Base-by-base conservation (phyloP, 2,329 filamentous ascomycete genomes). In the Balansia obtecta region DNA sequence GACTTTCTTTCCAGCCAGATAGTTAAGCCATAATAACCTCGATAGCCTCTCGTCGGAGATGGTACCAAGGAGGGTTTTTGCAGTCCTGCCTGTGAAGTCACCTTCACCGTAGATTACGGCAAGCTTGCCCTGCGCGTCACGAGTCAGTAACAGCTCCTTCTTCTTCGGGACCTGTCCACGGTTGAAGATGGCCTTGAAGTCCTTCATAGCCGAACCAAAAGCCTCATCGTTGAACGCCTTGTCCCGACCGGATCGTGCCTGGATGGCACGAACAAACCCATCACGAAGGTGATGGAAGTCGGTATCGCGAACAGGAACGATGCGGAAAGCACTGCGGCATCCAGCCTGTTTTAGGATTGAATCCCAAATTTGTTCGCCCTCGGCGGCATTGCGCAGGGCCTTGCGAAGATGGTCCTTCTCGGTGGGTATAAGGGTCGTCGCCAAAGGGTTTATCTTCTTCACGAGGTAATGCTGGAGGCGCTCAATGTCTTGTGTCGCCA, bases 221-320 rank as follows among this genome's bases (percentile, higher is more conserved):
- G 71, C 73, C 54, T 93, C 88, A 57, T 91, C 86, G 22, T 78
- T 74, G 63, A 80, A 74, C 1, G 68, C 67, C 34, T 70, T 68
- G 40, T 76, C 72, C 20, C 74, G 72, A 55, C 82, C 75, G 2
- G 85, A 83, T 34, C 85, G 80, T 9, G 79, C 83, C 49, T 86
- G 86, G 55, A 98, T 85, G 20, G 87, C 86, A 6, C 89, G 80
- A 52, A 96, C 87, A 71, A 90, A 94, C 1, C 87, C 93, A 63
- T 98, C 93, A 40, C 91, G 80, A 54, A 98, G 68, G 65, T 98
- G 93, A 56, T 84, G 81, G 67, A 96, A 97, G 67, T 97, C 90
- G 16, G 93, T 98, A 66, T 94, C 89, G 38, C 88, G 77, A n/a
- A 88, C 89, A 0, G 93, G 93, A 2, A 91, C 82, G 55, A 98